Conservation (phyloP, 345 rosid species). For the Clausena lansium region DNA sequence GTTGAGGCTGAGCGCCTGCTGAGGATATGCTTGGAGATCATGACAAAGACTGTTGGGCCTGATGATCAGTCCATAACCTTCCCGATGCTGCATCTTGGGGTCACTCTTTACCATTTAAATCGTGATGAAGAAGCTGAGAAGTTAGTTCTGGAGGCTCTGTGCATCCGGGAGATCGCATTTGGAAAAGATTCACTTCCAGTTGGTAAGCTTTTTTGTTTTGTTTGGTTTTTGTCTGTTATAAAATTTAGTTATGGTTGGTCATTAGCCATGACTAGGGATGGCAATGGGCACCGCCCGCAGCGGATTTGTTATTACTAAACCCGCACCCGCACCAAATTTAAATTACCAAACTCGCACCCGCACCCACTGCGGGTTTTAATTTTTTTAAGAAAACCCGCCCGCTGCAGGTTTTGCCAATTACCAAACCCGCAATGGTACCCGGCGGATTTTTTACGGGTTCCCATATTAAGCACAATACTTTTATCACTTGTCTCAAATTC, state of each 20-base stretch:
- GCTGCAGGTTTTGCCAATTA: too few species aligned
- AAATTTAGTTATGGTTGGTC: not conserved
- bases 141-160: conserved; percentile 53
- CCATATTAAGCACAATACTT: too few species aligned
- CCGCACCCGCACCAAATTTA: too few species aligned
- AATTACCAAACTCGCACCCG: too few species aligned
- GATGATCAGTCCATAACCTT: conserved; percentile 72
- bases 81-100: conserved; percentile 77
- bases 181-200: conserved; percentile 78
- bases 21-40: conserved; percentile 63
- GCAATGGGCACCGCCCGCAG: too few species aligned
- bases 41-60: conserved; percentile 42
- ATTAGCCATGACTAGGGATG: too few species aligned
- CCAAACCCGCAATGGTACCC: too few species aligned
- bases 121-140: conserved; percentile 77
- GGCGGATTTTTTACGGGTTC: too few species aligned
- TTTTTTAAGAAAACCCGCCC: too few species aligned
- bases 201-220: conserved; percentile 44
- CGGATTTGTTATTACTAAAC: too few species aligned
- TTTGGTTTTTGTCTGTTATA: conserved; percentile 1
- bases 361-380: too few species aligned
- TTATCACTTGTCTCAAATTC: too few species aligned
- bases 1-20: conserved; percentile 78
- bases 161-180: conserved; percentile 69
- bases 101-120: conserved; percentile 64